Evolutionary conservation across 768 basidiomycete species (phyloP), one percentile per base, ranked within the genome.

Genomic region (Tephrocybe sp.): DNA sequence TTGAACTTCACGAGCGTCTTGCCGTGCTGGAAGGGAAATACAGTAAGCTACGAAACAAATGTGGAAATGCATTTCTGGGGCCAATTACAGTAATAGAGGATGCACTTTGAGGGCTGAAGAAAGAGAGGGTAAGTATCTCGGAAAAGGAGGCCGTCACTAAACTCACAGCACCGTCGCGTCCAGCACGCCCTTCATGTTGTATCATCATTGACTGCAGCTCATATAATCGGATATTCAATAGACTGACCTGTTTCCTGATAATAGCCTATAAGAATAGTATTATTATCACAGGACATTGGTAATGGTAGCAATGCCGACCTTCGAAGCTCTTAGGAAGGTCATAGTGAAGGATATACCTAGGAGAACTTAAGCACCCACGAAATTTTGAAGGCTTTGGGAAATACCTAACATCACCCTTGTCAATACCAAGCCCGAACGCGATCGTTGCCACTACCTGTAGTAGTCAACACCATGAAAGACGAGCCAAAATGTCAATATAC

Each of bases 371-470:
- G 50, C 11, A 19, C 17, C 13, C 12, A 6, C 4, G 17, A 31
- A 22, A 34, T 19, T 10, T 1, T 16, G 6, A 14, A 3, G 2
- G 12, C 16, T 49, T 44, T 17, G 20, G 38, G 67, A 30, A 16
- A 17, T 61, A 83, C 82, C 87, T 76, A 46, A 89, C 87, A 54
- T 90, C 84, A 16, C 79, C 71, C 68, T 92, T 92, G 63, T 93
- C 89, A 39, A 93, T 92, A 1, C 90, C 90, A 70, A 92, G 83
- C 2, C 91, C 91, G 58, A 92, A 93, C 4, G 90, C 90, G 44
- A 92, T 80, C 0, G 89, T 89, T 9, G 87, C 87, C 20, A 87
- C 83, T 38, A 89, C 84, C 85, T 87, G 36, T 7, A 4, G 11
- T 3, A 16, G 39, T 44, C 35, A 17, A 45, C 17, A 40, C 14